Percentiles rank a stretch among this genome's conserved stretches.
Conservation (phyloP, 164 flowering plant species). For the Liquidambar formosana region DNA sequence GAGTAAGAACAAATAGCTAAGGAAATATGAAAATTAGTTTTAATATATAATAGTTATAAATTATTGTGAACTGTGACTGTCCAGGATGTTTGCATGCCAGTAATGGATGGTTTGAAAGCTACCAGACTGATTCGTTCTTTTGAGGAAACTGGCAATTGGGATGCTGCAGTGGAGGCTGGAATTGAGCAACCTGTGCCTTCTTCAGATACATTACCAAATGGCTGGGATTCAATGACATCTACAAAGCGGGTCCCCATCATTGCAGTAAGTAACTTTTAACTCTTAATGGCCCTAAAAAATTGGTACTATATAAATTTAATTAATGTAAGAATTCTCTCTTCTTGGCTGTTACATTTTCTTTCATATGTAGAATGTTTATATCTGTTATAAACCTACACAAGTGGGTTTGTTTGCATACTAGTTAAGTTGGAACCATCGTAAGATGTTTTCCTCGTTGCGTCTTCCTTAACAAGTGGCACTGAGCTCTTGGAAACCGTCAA, state of each 20-base stretch:
- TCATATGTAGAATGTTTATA: neutral
- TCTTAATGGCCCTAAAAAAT: neutral
- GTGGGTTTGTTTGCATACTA: neutral
- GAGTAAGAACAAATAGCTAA: neutral
- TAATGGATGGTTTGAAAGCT: too few relatives aligned
- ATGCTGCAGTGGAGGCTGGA: conserved; percentile 71
- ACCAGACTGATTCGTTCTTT: too few relatives aligned
- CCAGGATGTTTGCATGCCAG: too few relatives aligned
- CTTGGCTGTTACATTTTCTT: too few relatives aligned
- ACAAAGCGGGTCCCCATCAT: conserved; percentile 76
- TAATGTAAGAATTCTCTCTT: neutral
- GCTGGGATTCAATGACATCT: too few relatives aligned
- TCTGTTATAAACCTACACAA: too few relatives aligned
- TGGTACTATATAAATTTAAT: neutral
- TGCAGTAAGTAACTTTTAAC: conserved; percentile 54
- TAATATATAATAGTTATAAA: neutral
- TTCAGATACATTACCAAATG: too few relatives aligned
- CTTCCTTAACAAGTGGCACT: neutral
- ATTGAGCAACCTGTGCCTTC: too few relatives aligned
- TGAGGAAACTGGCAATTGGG: too few relatives aligned
- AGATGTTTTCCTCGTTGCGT: neutral
- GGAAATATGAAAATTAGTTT: neutral
- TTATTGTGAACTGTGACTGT: neutral
- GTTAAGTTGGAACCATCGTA: neutral
- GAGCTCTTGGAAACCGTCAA: too few relatives aligned